Base-by-base conservation (phyloP, 768 basidiomycete genomes). In the Panaeolus cyanescens region DNA sequence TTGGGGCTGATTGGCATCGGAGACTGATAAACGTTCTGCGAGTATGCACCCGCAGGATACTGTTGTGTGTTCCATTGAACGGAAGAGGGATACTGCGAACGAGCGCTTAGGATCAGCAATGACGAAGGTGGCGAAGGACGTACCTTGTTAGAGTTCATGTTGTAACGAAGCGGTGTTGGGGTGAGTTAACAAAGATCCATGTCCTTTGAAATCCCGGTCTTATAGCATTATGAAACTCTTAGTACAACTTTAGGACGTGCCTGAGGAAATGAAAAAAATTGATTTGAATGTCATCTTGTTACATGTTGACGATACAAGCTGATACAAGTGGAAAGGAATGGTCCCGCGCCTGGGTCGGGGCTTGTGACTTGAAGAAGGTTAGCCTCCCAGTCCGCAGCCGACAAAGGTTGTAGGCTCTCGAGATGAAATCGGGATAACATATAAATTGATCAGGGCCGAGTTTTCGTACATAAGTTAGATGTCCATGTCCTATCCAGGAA, bases 31-130 rank as follows among this genome's bases (percentile, higher is more conserved):
- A 64, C 63, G 39, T 62, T 67, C 33, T 72, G 60, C 17, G 72
- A 60, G 56, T 75, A 74, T 56, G 70, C 57, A 62, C 68, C 66
- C 55, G 65, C 60, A 55, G 72, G 67, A 64, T 76, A 75, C 59
- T 75, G 74, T 55, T 76, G 74, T 36, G 70, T 63, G 39, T 65
- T 74, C 78, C 80, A 82, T 40, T 80, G 74, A 50, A 61, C 64
- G 45, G 74, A 62, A 56, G 77, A 65, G 66, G 67, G 60, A 65
- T 72, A 72, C 68, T 80, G 75, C 55, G 71, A 64, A 59, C 65
- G 71, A 37, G 68, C 65, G 67, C 67, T 67, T 64, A 58, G 63
- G 55, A 59, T 61, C 31, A 60, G 56, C 58, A 31, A 53, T 54
- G 37, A 32, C 36, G 58, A 53, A 50, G 59, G 53, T 60, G 36